Conservation (phyloP, 768 basidiomycete genomes). For the Tulasnella sp. region DNA sequence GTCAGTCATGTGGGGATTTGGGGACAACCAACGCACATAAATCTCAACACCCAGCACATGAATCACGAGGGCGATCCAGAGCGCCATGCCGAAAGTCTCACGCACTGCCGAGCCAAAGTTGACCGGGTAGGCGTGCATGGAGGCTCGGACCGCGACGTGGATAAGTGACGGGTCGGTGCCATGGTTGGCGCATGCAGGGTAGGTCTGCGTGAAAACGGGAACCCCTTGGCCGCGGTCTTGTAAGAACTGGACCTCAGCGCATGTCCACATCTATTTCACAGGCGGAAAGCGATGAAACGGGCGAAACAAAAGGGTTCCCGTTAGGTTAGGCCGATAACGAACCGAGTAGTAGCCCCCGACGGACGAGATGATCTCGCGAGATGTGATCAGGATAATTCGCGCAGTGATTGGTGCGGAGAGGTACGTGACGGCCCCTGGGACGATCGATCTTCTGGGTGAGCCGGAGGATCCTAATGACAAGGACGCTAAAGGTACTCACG, state of each 20-base stretch:
- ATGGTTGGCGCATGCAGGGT: background rate
- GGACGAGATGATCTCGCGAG: background rate
- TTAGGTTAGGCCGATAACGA: background rate
- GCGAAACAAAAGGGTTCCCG: background rate
- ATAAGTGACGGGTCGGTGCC: background rate
- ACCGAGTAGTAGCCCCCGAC: constrained; percentile 13
- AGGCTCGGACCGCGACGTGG: constrained; percentile 4
- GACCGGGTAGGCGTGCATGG: constrained; percentile 2
- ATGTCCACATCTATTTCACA: constrained; percentile 10
- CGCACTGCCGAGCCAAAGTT: constrained; percentile 6
- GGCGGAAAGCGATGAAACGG: background rate
- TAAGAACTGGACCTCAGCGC: constrained; percentile 1
- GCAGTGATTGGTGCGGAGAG: background rate
- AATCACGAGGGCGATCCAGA: constrained; percentile 16
- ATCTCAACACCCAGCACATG: constrained; percentile 14
- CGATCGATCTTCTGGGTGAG: background rate
- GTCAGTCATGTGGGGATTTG: background rate
- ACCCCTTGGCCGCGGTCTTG: constrained; percentile 5
- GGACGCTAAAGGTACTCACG: background rate
- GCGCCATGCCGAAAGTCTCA: constrained; percentile 7
- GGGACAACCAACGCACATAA: too few relatives aligned
- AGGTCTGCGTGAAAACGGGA: background rate
- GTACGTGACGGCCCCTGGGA: constrained; percentile 8
- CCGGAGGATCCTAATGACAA: background rate
- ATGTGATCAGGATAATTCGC: background rate